Evolutionary conservation across 2,329 filamentous ascomycete species (phyloP).

Genomic region (Aspergillus versicolor): DNA sequence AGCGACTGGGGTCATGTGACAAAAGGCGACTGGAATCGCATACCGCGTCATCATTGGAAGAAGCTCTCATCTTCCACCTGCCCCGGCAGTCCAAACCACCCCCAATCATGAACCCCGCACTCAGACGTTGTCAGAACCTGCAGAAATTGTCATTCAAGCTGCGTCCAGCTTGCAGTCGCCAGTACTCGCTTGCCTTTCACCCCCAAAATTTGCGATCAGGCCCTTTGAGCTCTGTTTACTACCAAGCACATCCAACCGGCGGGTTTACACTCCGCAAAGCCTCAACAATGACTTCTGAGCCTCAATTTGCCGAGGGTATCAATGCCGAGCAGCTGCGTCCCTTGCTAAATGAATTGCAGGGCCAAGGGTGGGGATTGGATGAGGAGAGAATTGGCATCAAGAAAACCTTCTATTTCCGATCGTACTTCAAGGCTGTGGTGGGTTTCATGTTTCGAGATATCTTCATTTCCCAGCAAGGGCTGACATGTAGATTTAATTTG

Average conservation of each 20-base stretch:
- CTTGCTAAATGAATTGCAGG: conserved; percentile 25
- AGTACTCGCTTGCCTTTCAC: not conserved
- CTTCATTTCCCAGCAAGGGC: not conserved
- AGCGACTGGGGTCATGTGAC: not conserved
- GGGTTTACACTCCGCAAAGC: conserved; percentile 14
- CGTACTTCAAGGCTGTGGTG: conserved; percentile 39
- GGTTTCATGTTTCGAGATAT: not conserved
- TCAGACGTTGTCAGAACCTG: not conserved
- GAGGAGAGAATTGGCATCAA: conserved; percentile 32
- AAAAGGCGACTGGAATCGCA: not conserved
- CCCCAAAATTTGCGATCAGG: not conserved
- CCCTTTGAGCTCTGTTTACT: not conserved
- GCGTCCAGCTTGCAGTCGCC: not conserved
- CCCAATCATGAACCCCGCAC: conserved; percentile 4
- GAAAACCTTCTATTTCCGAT: conserved; percentile 41
- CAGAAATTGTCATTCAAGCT: not conserved
- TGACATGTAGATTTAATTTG: not conserved
- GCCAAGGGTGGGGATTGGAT: conserved; percentile 36
- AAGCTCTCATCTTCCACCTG: not conserved
- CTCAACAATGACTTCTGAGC: conserved; percentile 20
- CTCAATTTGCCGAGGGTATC: conserved; percentile 31
- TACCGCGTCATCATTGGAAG: not conserved
- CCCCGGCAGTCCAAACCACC: too few relatives aligned
- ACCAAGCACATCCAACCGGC: not conserved
- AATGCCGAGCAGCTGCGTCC: conserved; percentile 26